Evolutionary conservation across 2,329 filamentous ascomycete genomes (phyloP), one percentile per base, ranked within the genome.

Genomic region (Aspergillus sp.): DNA sequence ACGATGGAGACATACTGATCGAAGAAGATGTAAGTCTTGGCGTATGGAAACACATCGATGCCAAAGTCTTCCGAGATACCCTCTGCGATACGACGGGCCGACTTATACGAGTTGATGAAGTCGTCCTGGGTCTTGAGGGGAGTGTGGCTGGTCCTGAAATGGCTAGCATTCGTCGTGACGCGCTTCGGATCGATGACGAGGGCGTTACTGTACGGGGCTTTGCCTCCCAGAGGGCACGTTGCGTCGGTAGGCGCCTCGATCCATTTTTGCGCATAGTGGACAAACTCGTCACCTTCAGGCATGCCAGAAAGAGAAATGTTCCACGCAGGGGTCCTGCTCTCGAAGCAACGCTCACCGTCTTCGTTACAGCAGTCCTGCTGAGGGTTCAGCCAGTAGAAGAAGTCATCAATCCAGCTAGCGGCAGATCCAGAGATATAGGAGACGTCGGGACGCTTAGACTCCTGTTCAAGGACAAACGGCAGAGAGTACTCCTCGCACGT

Each of bases 11-110:
- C 79, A 61, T 98, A 98, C 64, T 97, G 93, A 63, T 98, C 93
- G 64, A 98, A 98, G 78, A 97, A 98, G 64, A 98, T 90, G 72
- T 98, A 98, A 66, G 95, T 95, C 48, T 96, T 85, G 55, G 88
- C 94, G 72, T 98, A 98, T 0, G 93, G 89, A 76, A 98, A 98
- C 3, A 98, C 84, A 26, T 93, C 83, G 19, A 88, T 81, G 5
- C 83, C 79, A 5, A 90, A 90, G 40, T 78, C 75, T 42, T 78
- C 68, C 10, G 78, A 84, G 40, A 98, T 83, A 27, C 86, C 85
- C 9, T 82, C 71, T 0, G 91, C 83, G 50, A 98, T 95, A 47
- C 93, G 87, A 12, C 91, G 86, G 3, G 93, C 93, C 1, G 91
- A 82, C 5, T 85, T 82, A 65, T 97, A 96, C 0, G 93, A 89